Conservation (phyloP, 441 rosid species). For the Syzygium malaccense region DNA sequence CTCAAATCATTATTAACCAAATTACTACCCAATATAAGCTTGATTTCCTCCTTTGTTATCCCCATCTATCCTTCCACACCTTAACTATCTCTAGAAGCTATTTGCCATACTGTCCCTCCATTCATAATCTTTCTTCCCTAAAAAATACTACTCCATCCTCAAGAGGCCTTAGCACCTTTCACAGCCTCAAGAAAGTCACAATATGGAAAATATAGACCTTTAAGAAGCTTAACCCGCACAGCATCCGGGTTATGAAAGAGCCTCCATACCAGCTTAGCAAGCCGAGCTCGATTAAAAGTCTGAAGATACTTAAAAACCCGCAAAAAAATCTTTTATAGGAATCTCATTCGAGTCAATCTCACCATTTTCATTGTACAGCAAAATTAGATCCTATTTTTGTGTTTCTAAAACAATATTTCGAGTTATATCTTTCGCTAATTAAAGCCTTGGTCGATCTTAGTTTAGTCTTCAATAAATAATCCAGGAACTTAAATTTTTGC, state of each 20-base stretch:
- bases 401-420: rapidly evolving
- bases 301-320: neutral
- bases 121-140: neutral
- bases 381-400: neutral
- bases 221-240: neutral
- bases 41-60: neutral
- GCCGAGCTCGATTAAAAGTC: neutral
- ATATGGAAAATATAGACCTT: neutral
- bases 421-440: neutral
- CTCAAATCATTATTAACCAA: neutral
- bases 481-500: neutral
- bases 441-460: neutral
- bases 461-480: neutral
- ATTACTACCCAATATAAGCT: neutral
- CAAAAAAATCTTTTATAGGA: neutral
- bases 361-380: neutral
- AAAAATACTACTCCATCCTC: neutral
- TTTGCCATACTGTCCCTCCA: neutral
- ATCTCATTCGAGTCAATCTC: neutral
- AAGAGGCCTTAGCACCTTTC: neutral
- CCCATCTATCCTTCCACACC: neutral
- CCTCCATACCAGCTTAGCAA: neutral
- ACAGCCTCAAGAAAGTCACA: neutral
- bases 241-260: neutral
- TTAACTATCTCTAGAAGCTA: neutral